Conservation (phyloP, 768 basidiomycete genomes). For the Panaeolus cyanescens region DNA sequence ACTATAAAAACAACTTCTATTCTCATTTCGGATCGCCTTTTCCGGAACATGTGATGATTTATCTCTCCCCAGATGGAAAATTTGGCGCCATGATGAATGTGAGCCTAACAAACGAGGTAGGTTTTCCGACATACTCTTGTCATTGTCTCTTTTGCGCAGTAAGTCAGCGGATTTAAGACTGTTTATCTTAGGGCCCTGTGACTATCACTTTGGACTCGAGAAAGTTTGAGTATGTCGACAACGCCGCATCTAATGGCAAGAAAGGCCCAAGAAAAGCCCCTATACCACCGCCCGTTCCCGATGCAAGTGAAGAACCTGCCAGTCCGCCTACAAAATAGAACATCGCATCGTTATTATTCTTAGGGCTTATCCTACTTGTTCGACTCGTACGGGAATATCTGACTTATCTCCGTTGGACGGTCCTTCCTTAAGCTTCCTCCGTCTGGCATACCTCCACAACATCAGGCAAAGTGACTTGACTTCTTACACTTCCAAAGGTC, state of each 20-base stretch:
- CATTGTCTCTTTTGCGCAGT: background rate
- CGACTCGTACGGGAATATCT: too few species aligned
- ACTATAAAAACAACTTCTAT: background rate
- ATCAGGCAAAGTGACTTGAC: too few species aligned
- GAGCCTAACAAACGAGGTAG: conserved; percentile 82
- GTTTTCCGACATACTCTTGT: conserved; percentile 11
- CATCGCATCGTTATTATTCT: too few species aligned
- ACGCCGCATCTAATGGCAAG: conserved; percentile 11
- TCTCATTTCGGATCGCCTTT: conserved; percentile 2
- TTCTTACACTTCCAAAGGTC: too few species aligned
- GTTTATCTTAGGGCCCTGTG: conserved; percentile 65
- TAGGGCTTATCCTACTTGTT: too few species aligned
- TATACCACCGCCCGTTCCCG: background rate
- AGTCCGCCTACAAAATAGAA: background rate
- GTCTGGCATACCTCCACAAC: too few species aligned
- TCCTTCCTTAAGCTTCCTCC: too few species aligned
- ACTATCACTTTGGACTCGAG: conserved; percentile 85
- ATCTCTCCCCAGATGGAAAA: conserved; percentile 64
- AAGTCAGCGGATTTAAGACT: conserved; percentile 26
- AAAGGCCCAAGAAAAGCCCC: background rate
- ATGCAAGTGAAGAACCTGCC: background rate
- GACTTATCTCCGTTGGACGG: too few species aligned
- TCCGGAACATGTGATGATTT: background rate
- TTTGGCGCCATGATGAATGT: conserved; percentile 99
- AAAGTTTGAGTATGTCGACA: conserved; percentile 69